Percentiles rank a stretch among this genome's conserved stretches.
Evolutionary conservation across 495 filamentous ascomycete species (phyloP).

Genomic region (Neurospora sp.): DNA sequence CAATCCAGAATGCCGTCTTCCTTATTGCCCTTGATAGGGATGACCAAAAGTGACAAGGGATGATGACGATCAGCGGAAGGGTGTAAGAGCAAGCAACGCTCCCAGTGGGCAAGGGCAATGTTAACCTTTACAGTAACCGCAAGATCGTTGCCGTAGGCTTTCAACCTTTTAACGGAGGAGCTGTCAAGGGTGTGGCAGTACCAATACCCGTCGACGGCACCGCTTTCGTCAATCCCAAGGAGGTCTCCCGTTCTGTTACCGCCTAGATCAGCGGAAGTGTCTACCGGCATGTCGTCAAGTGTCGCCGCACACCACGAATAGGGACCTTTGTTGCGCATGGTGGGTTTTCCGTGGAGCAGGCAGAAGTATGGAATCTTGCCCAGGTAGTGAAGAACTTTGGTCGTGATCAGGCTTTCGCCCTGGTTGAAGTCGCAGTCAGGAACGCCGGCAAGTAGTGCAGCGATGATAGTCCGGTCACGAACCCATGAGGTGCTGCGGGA

Average conservation of each 20-base stretch:
- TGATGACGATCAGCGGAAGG: not conserved
- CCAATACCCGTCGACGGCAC: not conserved
- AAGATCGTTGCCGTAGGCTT: not conserved
- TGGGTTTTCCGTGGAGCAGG: conserved; percentile 2
- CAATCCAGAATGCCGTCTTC: not conserved
- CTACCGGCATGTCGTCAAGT: not conserved
- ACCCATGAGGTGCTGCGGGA: conserved; percentile 2
- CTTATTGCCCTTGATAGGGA: not conserved
- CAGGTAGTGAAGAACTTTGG: not conserved
- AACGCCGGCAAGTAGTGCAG: not conserved
- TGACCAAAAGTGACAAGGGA: not conserved
- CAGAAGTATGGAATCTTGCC: conserved; percentile 1
- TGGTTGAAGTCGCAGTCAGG: not conserved
- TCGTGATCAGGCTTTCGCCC: not conserved
- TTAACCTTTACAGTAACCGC: not conserved
- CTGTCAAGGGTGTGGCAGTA: not conserved
- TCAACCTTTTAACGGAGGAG: not conserved
- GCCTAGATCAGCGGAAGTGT: not conserved
- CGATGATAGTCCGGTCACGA: conserved; percentile 1
- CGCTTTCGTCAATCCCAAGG: not conserved
- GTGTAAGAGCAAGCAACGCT: not conserved
- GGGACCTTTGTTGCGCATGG: not conserved
- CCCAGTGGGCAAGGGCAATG: not conserved
- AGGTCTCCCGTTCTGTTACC: not conserved
- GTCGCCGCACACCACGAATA: not conserved